These are phyloP conservation scores for Phaeotremella fagi DNA, from an alignment of 768 basidiomycete genomes.

Conservation along the genomic window DNA sequence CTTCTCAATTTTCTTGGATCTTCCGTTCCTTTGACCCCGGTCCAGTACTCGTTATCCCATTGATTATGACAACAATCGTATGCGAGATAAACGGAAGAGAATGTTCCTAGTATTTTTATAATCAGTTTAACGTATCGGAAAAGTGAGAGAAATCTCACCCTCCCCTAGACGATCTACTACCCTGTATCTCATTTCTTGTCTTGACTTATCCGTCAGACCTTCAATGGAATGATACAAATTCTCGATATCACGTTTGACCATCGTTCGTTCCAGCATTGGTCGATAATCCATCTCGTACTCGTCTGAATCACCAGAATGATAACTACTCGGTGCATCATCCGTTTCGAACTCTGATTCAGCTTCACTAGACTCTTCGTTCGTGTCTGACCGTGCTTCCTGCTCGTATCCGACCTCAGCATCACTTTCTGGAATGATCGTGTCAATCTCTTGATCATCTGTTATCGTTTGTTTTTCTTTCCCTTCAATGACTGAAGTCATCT, in stretches of 20 bases:
- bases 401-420: conserved; percentile 3
- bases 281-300: conserved; percentile 44
- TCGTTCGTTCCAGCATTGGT: conserved; percentile 60
- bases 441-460: too few species aligned
- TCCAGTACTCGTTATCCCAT: conserved; percentile 57
- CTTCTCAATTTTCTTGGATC: not conserved
- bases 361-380: not conserved
- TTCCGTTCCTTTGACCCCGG: conserved; percentile 6
- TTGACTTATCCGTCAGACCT: conserved; percentile 49
- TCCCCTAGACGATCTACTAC: conserved; percentile 89
- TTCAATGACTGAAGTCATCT: not conserved
- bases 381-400: not conserved
- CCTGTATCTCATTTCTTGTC: conserved; percentile 57
- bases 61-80: conserved; percentile 67
- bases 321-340: conserved; percentile 21
- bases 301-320: conserved; percentile 41
- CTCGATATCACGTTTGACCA: conserved; percentile 71
- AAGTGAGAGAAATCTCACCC: conserved; percentile 43
- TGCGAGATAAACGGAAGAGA: conserved; percentile 99
- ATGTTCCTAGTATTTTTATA: conserved; percentile 61
- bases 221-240: conserved; percentile 67
- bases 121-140: not conserved
- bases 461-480: too few species aligned
- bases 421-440: conserved; percentile 7
- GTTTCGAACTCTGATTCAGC: conserved; percentile 12